These are phyloP conservation scores for Baeospora myosura DNA, from an alignment of 1,284 basidiomycete species.

Conservation along the genomic window DNA sequence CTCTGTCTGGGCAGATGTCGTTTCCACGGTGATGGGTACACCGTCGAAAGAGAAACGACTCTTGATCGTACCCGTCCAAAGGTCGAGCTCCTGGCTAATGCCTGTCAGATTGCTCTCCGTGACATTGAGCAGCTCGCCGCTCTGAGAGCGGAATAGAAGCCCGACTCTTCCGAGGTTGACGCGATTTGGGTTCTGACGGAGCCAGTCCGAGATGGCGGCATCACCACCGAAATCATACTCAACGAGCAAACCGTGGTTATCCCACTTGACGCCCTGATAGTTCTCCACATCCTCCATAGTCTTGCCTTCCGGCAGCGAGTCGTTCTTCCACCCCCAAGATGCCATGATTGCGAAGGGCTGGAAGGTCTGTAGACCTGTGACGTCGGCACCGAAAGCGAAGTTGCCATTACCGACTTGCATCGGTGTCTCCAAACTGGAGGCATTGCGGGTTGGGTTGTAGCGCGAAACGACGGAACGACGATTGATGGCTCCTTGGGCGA, in stretches of 20 bases:
- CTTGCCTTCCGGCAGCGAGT: constrained; percentile 38
- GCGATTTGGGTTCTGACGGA: constrained; percentile 52
- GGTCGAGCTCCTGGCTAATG: constrained; percentile 37
- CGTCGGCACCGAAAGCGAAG: constrained; percentile 54
- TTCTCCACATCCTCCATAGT: constrained; percentile 37
- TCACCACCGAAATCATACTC: constrained; percentile 48
- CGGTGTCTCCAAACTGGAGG: constrained; percentile 40
- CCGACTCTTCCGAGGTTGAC: constrained; percentile 48
- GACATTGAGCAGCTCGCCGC: constrained; percentile 25
- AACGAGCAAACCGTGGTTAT: constrained; percentile 42
- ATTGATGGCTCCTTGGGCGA: constrained; percentile 22
- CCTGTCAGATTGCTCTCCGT: constrained; percentile 32
- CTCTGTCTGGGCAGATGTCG: constrained; percentile 31
- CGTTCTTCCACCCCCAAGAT: constrained; percentile 59
- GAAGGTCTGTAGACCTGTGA: constrained; percentile 30
- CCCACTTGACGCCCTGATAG: constrained; percentile 43
- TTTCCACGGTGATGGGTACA: constrained; percentile 30
- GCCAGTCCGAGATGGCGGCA: constrained; percentile 43
- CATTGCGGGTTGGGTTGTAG: constrained; percentile 46
- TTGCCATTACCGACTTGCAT: constrained; percentile 58
- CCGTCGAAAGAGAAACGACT: constrained; percentile 37
- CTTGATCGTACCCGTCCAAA: constrained; percentile 48
- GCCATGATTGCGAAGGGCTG: constrained; percentile 49
- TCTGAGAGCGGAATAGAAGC: constrained; percentile 31
- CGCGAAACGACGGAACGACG: constrained; percentile 37